phyloP scores from a whole-genome alignment of 1,139 yeast species.

The Yamadazyma dushanensis region DNA sequence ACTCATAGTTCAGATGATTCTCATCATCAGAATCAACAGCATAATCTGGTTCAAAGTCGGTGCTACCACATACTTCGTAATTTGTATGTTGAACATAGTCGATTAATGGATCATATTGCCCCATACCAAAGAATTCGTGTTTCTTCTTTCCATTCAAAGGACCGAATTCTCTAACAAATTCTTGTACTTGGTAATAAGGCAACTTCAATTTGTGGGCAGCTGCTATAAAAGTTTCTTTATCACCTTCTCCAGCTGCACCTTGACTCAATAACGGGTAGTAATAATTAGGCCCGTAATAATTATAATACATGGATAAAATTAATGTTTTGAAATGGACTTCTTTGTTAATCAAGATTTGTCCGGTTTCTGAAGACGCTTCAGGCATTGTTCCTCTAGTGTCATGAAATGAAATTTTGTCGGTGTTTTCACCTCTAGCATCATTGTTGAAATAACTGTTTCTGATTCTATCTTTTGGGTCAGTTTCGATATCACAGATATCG shows the following conservation, averaged over 20 bases:
- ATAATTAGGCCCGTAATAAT: constrained; percentile 42
- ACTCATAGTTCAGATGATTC: constrained; percentile 26
- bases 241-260: constrained; percentile 41
- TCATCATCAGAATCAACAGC: constrained; percentile 24
- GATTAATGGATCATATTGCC: constrained; percentile 39
- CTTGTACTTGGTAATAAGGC: constrained; percentile 56
- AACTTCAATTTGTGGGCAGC: constrained; percentile 53
- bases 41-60: constrained; percentile 21
- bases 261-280: constrained; percentile 35
- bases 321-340: constrained; percentile 49
- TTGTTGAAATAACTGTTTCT: constrained; percentile 29
- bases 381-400: constrained; percentile 58
- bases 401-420: constrained; percentile 31
- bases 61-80: constrained; percentile 8
- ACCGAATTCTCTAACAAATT: constrained; percentile 38
- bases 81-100: constrained; percentile 27
- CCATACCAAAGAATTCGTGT: constrained; percentile 37
- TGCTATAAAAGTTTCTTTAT: constrained; percentile 61
- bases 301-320: constrained; percentile 55
- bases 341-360: constrained; percentile 56
- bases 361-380: constrained; percentile 62
- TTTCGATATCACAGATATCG: constrained; percentile 27
- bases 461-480: constrained; percentile 19
- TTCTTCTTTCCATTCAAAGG: constrained; percentile 23
- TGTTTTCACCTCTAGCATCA: constrained; percentile 27